Base-by-base conservation (phyloP, 495 filamentous ascomycete genomes). In the Stereocaulon alpinum region DNA sequence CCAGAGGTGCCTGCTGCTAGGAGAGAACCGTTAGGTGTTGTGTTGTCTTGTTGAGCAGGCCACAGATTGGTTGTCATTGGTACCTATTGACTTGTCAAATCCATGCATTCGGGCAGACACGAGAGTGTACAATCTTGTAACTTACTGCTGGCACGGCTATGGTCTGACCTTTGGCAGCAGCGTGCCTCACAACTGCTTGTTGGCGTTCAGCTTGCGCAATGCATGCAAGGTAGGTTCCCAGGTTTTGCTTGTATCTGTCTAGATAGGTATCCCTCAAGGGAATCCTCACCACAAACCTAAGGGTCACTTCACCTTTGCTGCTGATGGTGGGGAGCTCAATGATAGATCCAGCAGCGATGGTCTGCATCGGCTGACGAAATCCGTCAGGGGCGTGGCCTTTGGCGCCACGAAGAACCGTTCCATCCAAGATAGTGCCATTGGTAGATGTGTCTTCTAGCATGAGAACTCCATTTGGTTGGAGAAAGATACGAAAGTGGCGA, bases 401-500 rank as follows among this genome's bases (percentile, higher is more conserved):
- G 40, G 62, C 62, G 41, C 64, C 62, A 58, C 70, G 77, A 1
- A 95, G 76, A 18, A 82, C 74, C 24, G 71, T 71, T 24, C 80
- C 73, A 69, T 95, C 91, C 50, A 98, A 90, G 40, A 88, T 70
- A 7, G 94, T 97, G 24, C 93, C 93, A 63, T 96, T 97, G 0
- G 90, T 95, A 0, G 93, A 97, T 55, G 80, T 78, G 63, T 98
- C 93, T 69, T 95, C 83, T 5, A 97, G 71, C 91, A 98, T 95
- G 63, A 96, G 74, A 45, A 86, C 82, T 12, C 82, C 87, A 49
- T 86, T 79, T 4, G 80, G 72, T 57, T 89, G 97, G 54, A 95
- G 72, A 66, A 85, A 94, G 57, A 98, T 95, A 40, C 89, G 84
- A 69, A 96, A 98, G 66, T 98, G 93, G 14, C 81, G 76, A 67